These are phyloP conservation scores for Cystobasidium sp. DNA, from an alignment of 1,284 basidiomycete species.

Conservation along the genomic window DNA sequence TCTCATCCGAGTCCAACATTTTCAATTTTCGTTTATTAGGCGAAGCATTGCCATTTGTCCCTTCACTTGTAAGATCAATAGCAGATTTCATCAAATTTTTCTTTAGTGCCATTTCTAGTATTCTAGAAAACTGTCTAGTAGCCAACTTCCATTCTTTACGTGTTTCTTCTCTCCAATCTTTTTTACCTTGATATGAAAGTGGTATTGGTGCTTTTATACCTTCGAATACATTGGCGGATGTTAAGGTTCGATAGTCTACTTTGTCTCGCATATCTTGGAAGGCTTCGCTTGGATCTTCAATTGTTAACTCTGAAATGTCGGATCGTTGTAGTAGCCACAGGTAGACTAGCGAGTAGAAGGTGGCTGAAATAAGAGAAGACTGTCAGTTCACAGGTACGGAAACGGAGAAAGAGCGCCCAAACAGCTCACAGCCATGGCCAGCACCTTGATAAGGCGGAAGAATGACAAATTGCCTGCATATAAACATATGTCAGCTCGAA, in stretches of 20 bases:
- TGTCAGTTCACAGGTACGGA: constrained; percentile 20
- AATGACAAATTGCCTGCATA: constrained; percentile 84
- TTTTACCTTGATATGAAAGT: constrained; percentile 61
- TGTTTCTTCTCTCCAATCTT: constrained; percentile 77
- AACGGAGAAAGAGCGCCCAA: not conserved
- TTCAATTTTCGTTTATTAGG: constrained; percentile 13
- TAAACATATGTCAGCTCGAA: constrained; percentile 45
- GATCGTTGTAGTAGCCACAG: constrained; percentile 70
- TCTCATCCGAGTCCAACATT: constrained; percentile 28
- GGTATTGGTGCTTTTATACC: constrained; percentile 69
- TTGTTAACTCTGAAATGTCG: constrained; percentile 80
- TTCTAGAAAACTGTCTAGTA: constrained; percentile 87
- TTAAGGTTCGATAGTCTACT: constrained; percentile 83
- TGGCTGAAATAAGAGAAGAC: constrained; percentile 62
- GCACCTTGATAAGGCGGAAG: constrained; percentile 86
- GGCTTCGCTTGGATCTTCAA: constrained; percentile 95
- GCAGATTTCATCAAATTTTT: constrained; percentile 72
- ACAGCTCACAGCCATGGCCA: constrained; percentile 81
- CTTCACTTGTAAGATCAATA: constrained; percentile 61
- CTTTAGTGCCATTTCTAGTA: constrained; percentile 89
- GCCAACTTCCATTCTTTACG: constrained; percentile 86
- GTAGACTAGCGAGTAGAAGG: constrained; percentile 86
- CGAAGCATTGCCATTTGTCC: constrained; percentile 11
- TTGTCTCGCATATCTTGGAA: constrained; percentile 94
- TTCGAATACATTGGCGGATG: constrained; percentile 67